phyloP scores from a whole-genome alignment of 805 yeast genomes.

The Lachancea sp. region DNA sequence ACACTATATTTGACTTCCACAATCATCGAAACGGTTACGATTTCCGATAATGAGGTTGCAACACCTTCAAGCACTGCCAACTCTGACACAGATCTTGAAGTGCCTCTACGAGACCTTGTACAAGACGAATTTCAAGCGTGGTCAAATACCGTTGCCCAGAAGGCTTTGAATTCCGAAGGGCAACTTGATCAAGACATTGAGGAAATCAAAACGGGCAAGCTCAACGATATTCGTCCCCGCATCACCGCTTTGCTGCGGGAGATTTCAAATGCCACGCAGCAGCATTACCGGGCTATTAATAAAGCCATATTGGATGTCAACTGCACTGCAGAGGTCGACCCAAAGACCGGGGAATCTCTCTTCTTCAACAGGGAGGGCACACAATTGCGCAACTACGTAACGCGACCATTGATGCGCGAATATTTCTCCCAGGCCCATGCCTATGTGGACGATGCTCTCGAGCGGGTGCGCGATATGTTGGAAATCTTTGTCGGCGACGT shows the following conservation, averaged over 20 bases:
- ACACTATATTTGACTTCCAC: constrained; percentile 15
- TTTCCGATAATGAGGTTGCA: constrained; percentile 8
- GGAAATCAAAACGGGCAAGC: constrained; percentile 24
- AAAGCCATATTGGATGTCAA: constrained; percentile 35
- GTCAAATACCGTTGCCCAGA: constrained; percentile 33
- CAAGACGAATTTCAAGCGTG: constrained; percentile 35
- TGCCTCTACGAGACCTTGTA: constrained; percentile 21
- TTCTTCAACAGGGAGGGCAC: constrained; percentile 33
- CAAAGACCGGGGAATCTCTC: constrained; percentile 30
- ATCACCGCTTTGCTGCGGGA: constrained; percentile 34
- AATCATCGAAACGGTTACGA: constrained; percentile 16
- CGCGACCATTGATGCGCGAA: constrained; percentile 45
- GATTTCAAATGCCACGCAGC: constrained; percentile 25
- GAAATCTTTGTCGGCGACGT: constrained; percentile 28
- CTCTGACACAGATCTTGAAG: constrained; percentile 9
- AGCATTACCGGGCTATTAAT: constrained; percentile 26
- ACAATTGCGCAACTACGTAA: constrained; percentile 34
- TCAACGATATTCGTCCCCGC: constrained; percentile 25
- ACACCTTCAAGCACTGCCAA: constrained; percentile 10
- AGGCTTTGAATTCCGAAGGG: constrained; percentile 34
- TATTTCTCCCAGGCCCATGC: constrained; percentile 32
- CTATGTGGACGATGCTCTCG: constrained; percentile 29
- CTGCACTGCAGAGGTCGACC: constrained; percentile 28
- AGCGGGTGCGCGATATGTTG: constrained; percentile 31
- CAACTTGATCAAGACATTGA: constrained; percentile 36